Base-by-base conservation (phyloP, 805 yeast genomes). In the Cyberlindnera nakhonratchasimensis region DNA sequence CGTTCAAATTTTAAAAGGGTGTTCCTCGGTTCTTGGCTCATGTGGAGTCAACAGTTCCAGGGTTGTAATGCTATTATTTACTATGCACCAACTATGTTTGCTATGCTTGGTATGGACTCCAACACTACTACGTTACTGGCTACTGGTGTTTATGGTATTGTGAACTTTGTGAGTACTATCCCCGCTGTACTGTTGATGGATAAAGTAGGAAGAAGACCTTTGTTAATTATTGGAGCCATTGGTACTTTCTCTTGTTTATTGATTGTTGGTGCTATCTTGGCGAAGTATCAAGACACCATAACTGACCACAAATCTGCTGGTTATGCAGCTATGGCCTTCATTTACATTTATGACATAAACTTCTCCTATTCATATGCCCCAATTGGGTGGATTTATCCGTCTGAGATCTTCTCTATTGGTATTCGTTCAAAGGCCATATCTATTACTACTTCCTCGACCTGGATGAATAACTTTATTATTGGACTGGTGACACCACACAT, bases 11-110 rank as follows among this genome's bases (percentile, higher is more conserved):
- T 37, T 28, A 42, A 34, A 16, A 37, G 45, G 29, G 52, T 69
- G 22, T 68, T 69, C 46, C 54, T 64, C 39, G 45, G 45, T 17
- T 42, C 45, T 14, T 38, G 40, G 20, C 17, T 42, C 3, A 42
- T 42, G 45, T 37, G 39, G 34, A 58, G 69, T 60, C 74, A 69
- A 45, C 70, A 71, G 45, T 66, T 72, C 32, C 69, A 65, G 43
- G 77, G 77, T 22, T 67, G 72, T 53, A 66, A 71, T 51, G 75
- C 76, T 36, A 59, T 72, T 40, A 71, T 67, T 25, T 74, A 75
- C 52, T 75, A 74, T 53, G 70, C 77, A 12, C 75, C 75, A 12
- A 63, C 70, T 2, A 63, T 74, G 31, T 72, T 74, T 53, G 56
- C 63, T 43, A 65, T 75, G 13, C 59, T 74, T 31, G 79, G 80